Percentiles rank a stretch among this genome's conserved stretches.
These are phyloP conservation scores for Epicoccum sorghinum DNA, from an alignment of 2,329 filamentous ascomycete genomes.

Conservation along the genomic window DNA sequence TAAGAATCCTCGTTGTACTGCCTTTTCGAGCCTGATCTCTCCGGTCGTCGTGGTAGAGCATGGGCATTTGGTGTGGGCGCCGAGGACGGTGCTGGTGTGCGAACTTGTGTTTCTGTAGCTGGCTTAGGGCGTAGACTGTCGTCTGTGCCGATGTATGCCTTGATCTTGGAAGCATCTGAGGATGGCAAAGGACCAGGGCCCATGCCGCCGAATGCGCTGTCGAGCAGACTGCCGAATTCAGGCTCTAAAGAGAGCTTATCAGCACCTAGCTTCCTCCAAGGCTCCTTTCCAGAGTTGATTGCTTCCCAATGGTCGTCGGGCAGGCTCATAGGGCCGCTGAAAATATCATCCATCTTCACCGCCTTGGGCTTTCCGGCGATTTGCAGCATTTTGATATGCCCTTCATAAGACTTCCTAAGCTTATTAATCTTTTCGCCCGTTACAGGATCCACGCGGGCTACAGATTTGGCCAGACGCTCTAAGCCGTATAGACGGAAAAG, in stretches of 20 bases:
- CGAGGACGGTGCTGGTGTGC: constrained; percentile 25
- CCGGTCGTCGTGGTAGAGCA: constrained; percentile 59
- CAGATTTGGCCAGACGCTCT: constrained; percentile 61
- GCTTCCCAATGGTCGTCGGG: constrained; percentile 51
- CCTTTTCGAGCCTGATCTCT: constrained; percentile 73
- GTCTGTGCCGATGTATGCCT: constrained; percentile 53
- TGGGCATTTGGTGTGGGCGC: constrained; percentile 45
- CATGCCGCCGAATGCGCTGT: constrained; percentile 50
- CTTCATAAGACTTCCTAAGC: constrained; percentile 63
- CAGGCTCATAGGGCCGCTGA: constrained; percentile 44
- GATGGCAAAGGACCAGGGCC: constrained; percentile 51
- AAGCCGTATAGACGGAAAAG: constrained; percentile 65
- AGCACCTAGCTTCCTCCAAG: constrained; percentile 39
- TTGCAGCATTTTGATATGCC: constrained; percentile 57
- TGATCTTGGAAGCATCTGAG: constrained; percentile 51
- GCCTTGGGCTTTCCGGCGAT: constrained; percentile 58
- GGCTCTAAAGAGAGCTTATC: constrained; percentile 35
- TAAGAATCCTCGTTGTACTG: constrained; percentile 77
- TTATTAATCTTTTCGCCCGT: constrained; percentile 71
- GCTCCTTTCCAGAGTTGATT: constrained; percentile 48
- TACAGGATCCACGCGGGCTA: constrained; percentile 63
- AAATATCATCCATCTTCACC: constrained; percentile 47
- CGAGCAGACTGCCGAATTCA: constrained; percentile 44
- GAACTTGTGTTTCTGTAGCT: constrained; percentile 26
- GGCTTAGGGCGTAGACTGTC: constrained; percentile 44